Evolutionary conservation across 768 basidiomycete genomes (phyloP), one percentile per base, ranked within the genome.

Genomic region (Termitomyces titanicus): DNA sequence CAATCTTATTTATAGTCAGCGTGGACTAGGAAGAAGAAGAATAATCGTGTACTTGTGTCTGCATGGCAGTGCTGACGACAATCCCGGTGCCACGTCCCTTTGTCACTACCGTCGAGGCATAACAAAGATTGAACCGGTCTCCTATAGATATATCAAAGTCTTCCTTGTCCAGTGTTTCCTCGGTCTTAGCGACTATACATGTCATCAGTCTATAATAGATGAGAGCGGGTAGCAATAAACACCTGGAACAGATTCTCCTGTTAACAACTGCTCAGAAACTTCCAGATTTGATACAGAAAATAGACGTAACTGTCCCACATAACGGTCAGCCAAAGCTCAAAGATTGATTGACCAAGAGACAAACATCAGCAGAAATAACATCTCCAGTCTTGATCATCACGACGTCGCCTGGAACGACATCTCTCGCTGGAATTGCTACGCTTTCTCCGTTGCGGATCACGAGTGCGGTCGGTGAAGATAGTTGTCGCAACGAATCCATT

Each of bases 11-110:
- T 3, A 10, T 12, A 56, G 17, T 18, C 12, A 24, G 25, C 11
- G 12, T 33, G 18, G 35, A 34, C 44, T 13, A 47, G 38, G 17
- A 18, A 25, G 33, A 24, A 25, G 25, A 13, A n/a, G 43, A 25
- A n/a, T 12, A 64, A 65, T 39, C 64, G 68, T 45, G 70, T 43
- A 80, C 76, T 63, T 82, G 78, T 3, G 82, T 80, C 43, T 70
- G 63, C 81, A 82, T 81, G 10, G 74, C 80, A n/a, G 79, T 81
- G 18, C 64, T 69, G 46, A 76, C 69, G 44, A 77, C 73, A 37
- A 83, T 68, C 29, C 77, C 78, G 13, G 72, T 71, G 3, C 74
- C 79, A 33, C 80, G 75, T 43, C 80, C 81, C 65, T 81, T 80
- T 8, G 70, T 73, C 11, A 73, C 70, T n/a, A 71, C 54, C 3